These are phyloP conservation scores for Sporothrix curviconia DNA, from an alignment of 2,329 filamentous ascomycete genomes.

Conservation along the genomic window DNA sequence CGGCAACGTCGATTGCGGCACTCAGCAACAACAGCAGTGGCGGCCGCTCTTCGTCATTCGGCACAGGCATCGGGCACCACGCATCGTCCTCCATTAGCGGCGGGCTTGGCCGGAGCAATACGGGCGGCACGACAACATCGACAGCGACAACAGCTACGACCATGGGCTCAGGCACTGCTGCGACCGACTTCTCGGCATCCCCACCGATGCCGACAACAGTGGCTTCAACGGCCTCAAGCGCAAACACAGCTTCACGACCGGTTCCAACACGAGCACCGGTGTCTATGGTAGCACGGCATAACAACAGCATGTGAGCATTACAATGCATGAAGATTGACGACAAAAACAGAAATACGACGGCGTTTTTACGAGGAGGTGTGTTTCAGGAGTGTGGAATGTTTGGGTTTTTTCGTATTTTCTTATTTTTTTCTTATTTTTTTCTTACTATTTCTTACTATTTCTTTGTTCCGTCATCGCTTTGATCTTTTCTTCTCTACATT, in stretches of 20 bases:
- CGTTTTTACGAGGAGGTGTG: not conserved
- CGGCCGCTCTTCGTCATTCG: slow-evolving; percentile 41
- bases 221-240: slow-evolving; percentile 31
- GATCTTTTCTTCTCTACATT: not conserved
- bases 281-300: slow-evolving; percentile 5
- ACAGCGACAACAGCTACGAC: slow-evolving; percentile 25
- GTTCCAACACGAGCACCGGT: not conserved
- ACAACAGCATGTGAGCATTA: not conserved
- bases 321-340: not conserved
- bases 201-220: slow-evolving; percentile 19
- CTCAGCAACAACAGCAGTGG: not conserved
- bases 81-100: slow-evolving; percentile 20
- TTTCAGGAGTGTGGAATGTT: not conserved
- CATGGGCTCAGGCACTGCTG: slow-evolving; percentile 11
- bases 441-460: not conserved
- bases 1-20: slow-evolving; percentile 12
- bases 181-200: not conserved
- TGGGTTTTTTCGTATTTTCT: not conserved
- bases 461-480: too few species aligned
- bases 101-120: slow-evolving; percentile 19
- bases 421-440: not conserved
- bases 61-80: slow-evolving; percentile 21
- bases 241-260: slow-evolving; percentile 32
- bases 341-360: not conserved
- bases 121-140: slow-evolving; percentile 2